These are phyloP conservation scores for Cladorrhinum sp. DNA, from an alignment of 2,329 filamentous ascomycete genomes.

Conservation along the genomic window DNA sequence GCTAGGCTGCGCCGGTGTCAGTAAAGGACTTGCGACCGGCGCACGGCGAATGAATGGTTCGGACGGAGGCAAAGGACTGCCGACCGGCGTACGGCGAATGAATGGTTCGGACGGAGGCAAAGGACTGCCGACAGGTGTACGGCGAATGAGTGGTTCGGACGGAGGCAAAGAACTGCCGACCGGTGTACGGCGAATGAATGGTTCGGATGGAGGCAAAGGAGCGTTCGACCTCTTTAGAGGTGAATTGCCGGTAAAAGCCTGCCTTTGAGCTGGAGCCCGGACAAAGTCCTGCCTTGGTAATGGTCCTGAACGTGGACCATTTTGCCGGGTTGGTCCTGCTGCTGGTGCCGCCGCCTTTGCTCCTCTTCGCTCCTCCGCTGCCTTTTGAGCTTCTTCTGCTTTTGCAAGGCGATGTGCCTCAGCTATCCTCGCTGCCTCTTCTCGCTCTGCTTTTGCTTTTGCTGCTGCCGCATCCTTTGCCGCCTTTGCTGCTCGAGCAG, in stretches of 20 bases:
- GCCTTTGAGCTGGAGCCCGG: neutral
- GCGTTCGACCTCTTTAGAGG: neutral
- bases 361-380: neutral
- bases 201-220: neutral
- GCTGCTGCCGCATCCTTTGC: neutral
- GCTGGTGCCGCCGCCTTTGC: neutral
- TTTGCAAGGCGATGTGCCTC: neutral
- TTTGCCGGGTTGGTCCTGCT: neutral
- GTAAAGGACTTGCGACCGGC: too few species aligned
- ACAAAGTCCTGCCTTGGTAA: neutral
- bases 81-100: too few species aligned
- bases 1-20: neutral
- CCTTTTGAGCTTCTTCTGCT: neutral
- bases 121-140: neutral
- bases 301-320: too few species aligned
- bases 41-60: too few species aligned
- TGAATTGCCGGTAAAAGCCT: neutral
- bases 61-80: too few species aligned
- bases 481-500: neutral
- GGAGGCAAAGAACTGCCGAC: neutral
- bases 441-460: neutral
- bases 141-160: neutral
- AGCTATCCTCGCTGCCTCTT: neutral
- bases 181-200: neutral
- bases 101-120: too few species aligned